Base-by-base conservation (phyloP, 768 basidiomycete genomes). In the Boletus vinaceobasis region DNA sequence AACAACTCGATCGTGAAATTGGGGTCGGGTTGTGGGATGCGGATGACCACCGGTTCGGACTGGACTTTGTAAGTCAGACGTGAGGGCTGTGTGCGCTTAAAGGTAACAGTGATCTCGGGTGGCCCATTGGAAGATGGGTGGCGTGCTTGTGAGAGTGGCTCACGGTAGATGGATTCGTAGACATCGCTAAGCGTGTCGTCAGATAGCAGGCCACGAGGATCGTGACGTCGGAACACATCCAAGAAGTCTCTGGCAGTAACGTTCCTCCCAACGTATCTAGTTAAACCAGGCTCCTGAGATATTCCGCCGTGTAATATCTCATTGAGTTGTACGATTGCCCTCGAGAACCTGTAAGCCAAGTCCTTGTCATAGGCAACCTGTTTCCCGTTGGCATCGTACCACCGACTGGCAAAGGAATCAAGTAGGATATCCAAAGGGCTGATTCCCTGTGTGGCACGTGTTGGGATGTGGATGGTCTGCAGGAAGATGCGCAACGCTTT, bases 401-500 rank as follows among this genome's bases (percentile, higher is more conserved):
- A 98, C 29, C 90, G 82, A 60, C 82, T 79, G 14, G 93, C 89
- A 66, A 99, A 93, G 10, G 87, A 82, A 62, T 90, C 85, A 31
- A 98, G 77, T 2, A 97, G 75, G 60, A 85, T 79, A 55, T 83
- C 79, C 37, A 85, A 60, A 11, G 71, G 65, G 21, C 23, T 59
- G 32, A 48, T 40, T 51, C 65, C 71, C 35, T 71, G 71, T 5
- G 59, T 58, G 15, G 70, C 50, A 36, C 79, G 77, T 29, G 74
- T 64, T 7, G 86, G 83, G n/a, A 88, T 64, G 61, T 88, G 79
- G 36, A 98, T 69, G 7, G 93, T 87, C 62, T 92, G 83, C 55
- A 98, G 74, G 76, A 98, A 98, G 46, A 87, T 82, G 50, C 96
- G 85, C 51, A 99, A 76, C 10, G 94, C 94, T 57, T 87, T 86